phyloP scores from a whole-genome alignment of 805 yeast genomes.

The Blastobotrys mokoenaii region DNA sequence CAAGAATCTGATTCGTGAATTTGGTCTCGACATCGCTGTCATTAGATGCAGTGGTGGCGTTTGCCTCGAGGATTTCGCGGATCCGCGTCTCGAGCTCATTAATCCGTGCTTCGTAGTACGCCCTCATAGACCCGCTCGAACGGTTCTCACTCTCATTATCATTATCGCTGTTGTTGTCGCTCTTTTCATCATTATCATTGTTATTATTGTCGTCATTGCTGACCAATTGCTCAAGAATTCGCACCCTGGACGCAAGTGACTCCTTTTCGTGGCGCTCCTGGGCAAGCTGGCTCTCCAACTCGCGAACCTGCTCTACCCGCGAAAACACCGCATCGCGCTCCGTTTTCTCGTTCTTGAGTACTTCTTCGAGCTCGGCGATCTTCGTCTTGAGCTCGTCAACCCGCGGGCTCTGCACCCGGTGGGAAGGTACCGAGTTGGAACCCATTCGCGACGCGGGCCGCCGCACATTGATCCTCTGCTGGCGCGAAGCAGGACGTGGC shows the following conservation, averaged over 20 bases:
- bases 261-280: conserved; percentile 16
- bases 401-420: conserved; percentile 9
- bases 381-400: conserved; percentile 23
- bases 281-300: conserved; percentile 15
- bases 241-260: not conserved
- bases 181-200: not conserved
- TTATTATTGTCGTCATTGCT: not conserved
- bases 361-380: conserved; percentile 23
- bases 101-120: conserved; percentile 5
- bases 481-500: conserved; percentile 12
- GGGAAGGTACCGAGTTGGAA: conserved; percentile 9
- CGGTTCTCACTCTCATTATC: not conserved
- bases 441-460: conserved; percentile 16
- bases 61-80: conserved; percentile 6
- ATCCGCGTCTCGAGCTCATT: conserved; percentile 10
- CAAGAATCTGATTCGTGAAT: conserved; percentile 5
- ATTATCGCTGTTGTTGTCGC: not conserved
- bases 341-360: conserved; percentile 17
- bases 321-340: conserved; percentile 17
- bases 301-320: conserved; percentile 16
- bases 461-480: conserved; percentile 4
- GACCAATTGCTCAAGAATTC: not conserved
- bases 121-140: not conserved
- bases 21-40: not conserved
- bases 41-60: not conserved